Percentiles rank a stretch among this genome's conserved stretches.
Evolutionary conservation across 2,329 filamentous ascomycete species (phyloP).

Genomic region (Pyricularia pennisetigena): DNA sequence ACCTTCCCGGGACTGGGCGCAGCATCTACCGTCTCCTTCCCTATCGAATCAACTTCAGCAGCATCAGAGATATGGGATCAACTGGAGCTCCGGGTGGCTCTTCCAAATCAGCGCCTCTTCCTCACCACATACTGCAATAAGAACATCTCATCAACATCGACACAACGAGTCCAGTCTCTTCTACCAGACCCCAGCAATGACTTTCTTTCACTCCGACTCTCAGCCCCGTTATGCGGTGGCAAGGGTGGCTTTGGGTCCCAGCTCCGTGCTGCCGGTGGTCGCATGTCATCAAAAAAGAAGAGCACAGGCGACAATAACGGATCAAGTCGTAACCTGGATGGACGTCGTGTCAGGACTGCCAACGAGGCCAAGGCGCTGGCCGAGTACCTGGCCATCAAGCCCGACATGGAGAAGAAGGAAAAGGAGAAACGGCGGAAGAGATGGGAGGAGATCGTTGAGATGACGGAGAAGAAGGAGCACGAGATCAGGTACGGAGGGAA

Average conservation of each 20-base stretch:
- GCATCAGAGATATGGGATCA: constrained; percentile 56
- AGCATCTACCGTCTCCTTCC: constrained; percentile 73
- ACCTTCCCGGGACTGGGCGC: constrained; percentile 76
- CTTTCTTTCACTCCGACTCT: constrained; percentile 75
- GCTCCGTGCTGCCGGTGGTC: constrained; percentile 88
- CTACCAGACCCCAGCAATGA: constrained; percentile 48
- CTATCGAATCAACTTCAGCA: constrained; percentile 54
- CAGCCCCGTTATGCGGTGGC: constrained; percentile 72
- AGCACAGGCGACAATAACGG: constrained; percentile 75
- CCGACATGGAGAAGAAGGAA: constrained; percentile 92
- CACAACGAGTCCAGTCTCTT: constrained; percentile 48
- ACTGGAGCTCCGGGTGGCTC: constrained; percentile 53
- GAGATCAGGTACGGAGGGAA: constrained; percentile 68
- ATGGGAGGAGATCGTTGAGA: constrained; percentile 82
- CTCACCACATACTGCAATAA: constrained; percentile 77
- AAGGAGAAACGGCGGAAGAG: constrained; percentile 75
- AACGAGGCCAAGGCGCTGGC: constrained; percentile 92
- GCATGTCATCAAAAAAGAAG: constrained; percentile 95
- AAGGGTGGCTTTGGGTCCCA: constrained; percentile 98
- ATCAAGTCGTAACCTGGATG: constrained; percentile 88
- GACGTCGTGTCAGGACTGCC: constrained; percentile 79
- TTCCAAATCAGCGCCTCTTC: constrained; percentile 51
- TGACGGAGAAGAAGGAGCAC: constrained; percentile 72
- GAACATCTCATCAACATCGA: constrained; percentile 47
- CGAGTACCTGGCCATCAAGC: constrained; percentile 90